Evolutionary conservation across 805 yeast species (phyloP), one percentile per base, ranked within the genome.

Genomic region (Starmerella vitae): DNA sequence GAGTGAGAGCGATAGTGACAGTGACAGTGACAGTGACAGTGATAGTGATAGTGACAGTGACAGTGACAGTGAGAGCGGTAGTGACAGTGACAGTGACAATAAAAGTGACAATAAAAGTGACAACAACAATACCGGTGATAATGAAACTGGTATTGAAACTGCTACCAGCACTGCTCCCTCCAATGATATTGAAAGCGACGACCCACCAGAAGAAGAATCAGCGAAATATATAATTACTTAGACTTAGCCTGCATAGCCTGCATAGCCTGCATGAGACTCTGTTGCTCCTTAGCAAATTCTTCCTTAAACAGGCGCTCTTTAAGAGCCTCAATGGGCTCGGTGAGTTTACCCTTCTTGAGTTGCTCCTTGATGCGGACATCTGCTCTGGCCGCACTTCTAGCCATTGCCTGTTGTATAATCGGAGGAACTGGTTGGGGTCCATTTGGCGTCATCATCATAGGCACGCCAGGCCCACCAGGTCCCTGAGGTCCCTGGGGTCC

Each of bases 121-220:
- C 7, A 29, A 7, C 13, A 29, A 17, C 19, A 29, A 22, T 22
- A 22, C 12, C 26, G 26, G 26, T 22, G 26, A 8, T 7, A 22
- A 22, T 22, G 7, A 8, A 22, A 12, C 26, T 22, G 12, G 7
- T 12, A 8, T 12, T 22, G 26, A 22, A 8, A 22, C 10, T 7
- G 26, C 10, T 22, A n/a, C n/a, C n/a, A n/a, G n/a, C n/a, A n/a
- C n/a, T n/a, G n/a, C n/a, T n/a, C n/a, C n/a, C 6, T 78, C 78
- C 39, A 12, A 22, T 22, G 30, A 13, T 5, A 15, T 6, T 12
- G 14, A n/a, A 13, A 27, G 30, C 30, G n/a, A 12, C 26, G 26
- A 22, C 10, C 60, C 59, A 2, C 63, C 61, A 1, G 82, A 80
- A 49, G 68, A 76, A 33, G 48, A 37, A 30, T 30, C 44, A 12